Conservation (phyloP, 106 monocot genomes). For the Dioscorea dumetorum region DNA sequence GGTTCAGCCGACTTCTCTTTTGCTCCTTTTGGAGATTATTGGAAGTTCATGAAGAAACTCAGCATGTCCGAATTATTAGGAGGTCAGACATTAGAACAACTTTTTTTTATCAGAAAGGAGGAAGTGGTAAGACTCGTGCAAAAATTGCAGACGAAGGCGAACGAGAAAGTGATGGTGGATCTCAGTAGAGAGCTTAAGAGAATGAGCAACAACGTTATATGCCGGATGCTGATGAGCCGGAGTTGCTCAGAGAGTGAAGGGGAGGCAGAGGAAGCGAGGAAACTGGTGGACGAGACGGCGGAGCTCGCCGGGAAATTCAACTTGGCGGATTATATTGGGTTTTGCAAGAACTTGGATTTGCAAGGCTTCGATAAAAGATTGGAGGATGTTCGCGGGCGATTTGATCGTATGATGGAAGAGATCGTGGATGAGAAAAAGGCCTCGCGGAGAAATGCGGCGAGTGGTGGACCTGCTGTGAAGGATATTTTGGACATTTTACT, state of each 20-base stretch:
- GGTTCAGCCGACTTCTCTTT: constrained; percentile 11
- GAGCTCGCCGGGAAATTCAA: constrained; percentile 19
- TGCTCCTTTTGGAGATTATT: constrained; percentile 10
- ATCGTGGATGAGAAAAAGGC: constrained; percentile 23
- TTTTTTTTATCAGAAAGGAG: constrained; percentile 23
- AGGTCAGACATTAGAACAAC: constrained; percentile 30
- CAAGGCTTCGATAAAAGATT: constrained; percentile 23
- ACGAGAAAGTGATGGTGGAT: too few relatives aligned
- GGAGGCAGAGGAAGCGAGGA: constrained; percentile 12
- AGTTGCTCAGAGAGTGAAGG: constrained; percentile 5
- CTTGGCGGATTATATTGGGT: constrained; percentile 12
- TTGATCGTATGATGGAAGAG: constrained; percentile 30
- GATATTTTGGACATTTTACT: constrained; percentile 49
- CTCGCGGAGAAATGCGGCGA: background rate
- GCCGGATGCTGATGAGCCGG: background rate
- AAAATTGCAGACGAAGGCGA: too few relatives aligned
- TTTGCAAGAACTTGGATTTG: constrained; percentile 21
- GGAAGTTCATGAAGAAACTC: constrained; percentile 15
- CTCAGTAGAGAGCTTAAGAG: too few relatives aligned
- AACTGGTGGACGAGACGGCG: constrained; percentile 13
- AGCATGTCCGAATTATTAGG: constrained; percentile 38
- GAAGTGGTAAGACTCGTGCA: constrained; percentile 16
- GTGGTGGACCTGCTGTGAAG: background rate
- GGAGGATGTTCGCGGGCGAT: constrained; percentile 6
- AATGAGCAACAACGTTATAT: background rate